Base-by-base conservation (phyloP, 2,329 filamentous ascomycete genomes). In the Hymenoscyphus fraxineus region DNA sequence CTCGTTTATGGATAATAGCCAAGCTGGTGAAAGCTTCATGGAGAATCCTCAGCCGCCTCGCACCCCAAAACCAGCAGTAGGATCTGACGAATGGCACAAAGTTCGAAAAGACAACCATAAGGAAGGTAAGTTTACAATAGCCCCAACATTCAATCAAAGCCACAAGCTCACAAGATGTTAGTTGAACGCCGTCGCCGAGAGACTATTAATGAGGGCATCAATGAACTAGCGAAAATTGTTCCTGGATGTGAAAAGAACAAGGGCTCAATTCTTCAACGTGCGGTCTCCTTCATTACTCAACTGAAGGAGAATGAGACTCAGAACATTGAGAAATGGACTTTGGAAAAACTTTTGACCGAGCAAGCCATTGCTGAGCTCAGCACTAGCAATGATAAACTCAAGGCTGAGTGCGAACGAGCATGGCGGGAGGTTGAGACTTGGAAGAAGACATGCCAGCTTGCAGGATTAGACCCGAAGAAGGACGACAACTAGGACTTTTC, bases 191-290 rank as follows among this genome's bases (percentile, higher is more conserved):
- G 95, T 65, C 92, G 95, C 56, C 91, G 95, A 68, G 95, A 99
- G 79, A 97, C 95, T 0, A 99, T 99, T 77, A 99, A 99, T 70
- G 95, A 99, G 78, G 95, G 95, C 59, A 99, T 99, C 72, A 98
- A 97, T 74, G 95, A 98, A 78, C 86, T 99, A 38, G 92, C 94
- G 70, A 98, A 97, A 80, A 96, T 99, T 70, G 95, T 99, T 0
- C 95, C 95, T 0, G 93, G 93, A 15, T 97, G 94, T 73, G 95
- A 99, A 79, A 99, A 98, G 83, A 98, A 99, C 82, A 99, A 99
- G 79, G 95, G 95, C 0, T 96, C 93, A 2, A 98, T 99, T 69
- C 82, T 99, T 44, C 91, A 96, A 75, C 91, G 94, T 40, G 93
- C 95, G 0, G 94, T 97, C 10, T 88, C 92, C 68, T 98, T 97